Conservation (phyloP, 169 alveolate species). For the Theileria parva region DNA sequence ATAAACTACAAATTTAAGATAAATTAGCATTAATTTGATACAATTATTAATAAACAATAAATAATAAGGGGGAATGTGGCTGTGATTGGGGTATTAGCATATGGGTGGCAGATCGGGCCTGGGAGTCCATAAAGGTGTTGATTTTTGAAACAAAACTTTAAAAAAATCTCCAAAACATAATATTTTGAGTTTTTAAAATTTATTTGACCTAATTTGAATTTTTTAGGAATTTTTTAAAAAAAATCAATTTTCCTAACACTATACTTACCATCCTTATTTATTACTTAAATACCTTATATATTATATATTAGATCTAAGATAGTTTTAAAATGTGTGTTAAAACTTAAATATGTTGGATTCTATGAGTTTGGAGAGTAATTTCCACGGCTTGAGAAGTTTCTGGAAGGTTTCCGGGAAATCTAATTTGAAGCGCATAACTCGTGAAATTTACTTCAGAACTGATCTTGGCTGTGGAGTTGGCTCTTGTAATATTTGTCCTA, state of each 20-base stretch:
- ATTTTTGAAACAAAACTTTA: neutral
- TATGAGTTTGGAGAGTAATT: neutral
- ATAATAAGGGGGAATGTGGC: neutral
- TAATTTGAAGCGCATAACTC: slow-evolving; percentile 41
- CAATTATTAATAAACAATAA: no score
- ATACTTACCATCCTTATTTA: neutral
- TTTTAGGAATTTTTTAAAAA: neutral
- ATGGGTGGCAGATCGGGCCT: neutral
- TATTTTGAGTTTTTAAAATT: neutral
- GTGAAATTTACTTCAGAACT: slow-evolving; percentile 48
- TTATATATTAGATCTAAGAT: neutral
- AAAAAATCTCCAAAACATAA: neutral
- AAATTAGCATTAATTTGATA: neutral
- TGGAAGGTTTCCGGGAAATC: slow-evolving; percentile 62
- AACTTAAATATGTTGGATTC: neutral
- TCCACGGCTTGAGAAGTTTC: slow-evolving; percentile 21
- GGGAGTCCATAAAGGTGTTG: neutral
- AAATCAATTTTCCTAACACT: neutral
- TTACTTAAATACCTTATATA: neutral
- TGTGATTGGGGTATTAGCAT: neutral
- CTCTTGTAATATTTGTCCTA: slow-evolving; percentile 16
- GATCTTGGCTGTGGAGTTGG: slow-evolving; percentile 63
- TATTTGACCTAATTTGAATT: neutral
- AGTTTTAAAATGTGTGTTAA: neutral
- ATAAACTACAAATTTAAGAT: neutral